Evolutionary conservation across 108 stramenopile species (phyloP).

Genomic region (Mediolabrus comicus): DNA sequence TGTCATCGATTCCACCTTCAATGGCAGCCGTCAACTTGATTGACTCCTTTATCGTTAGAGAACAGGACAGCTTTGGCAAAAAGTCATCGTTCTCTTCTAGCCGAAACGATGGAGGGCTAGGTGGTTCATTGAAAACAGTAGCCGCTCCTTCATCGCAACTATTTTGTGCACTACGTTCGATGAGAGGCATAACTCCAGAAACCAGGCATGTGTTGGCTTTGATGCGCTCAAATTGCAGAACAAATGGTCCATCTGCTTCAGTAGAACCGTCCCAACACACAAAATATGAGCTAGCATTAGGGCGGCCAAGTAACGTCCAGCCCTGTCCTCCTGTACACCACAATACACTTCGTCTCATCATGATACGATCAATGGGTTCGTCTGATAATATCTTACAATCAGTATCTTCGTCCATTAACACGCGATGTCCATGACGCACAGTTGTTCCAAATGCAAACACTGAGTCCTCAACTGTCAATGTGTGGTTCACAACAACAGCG

Average conservation of each 20-base stretch:
- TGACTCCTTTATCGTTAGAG: slow-evolving; percentile 28
- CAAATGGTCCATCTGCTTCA: slow-evolving; percentile 44
- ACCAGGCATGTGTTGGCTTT: not conserved
- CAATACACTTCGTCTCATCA: not conserved
- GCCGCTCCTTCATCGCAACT: not conserved
- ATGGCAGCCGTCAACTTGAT: slow-evolving; percentile 21
- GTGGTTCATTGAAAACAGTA: not conserved
- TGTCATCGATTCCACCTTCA: slow-evolving; percentile 43
- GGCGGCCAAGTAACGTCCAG: slow-evolving; percentile 53
- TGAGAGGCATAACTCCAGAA: slow-evolving; percentile 27
- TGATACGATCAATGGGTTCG: not conserved
- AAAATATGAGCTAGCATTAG: slow-evolving; percentile 41
- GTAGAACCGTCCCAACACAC: slow-evolving; percentile 84
- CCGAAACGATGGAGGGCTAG: slow-evolving; percentile 8
- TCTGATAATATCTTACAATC: not conserved
- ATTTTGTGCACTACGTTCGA: slow-evolving; percentile 12
- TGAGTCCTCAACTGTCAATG: slow-evolving; percentile 5
- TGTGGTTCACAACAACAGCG: slow-evolving; percentile 21
- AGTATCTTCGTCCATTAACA: slow-evolving; percentile 5
- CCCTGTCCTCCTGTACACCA: slow-evolving; percentile 37
- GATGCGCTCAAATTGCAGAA: slow-evolving; percentile 29
- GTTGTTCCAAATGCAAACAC: not conserved
- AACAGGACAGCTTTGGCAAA: slow-evolving; percentile 1
- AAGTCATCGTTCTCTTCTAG: slow-evolving; percentile 14
- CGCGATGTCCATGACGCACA: slow-evolving; percentile 20